Conservation (phyloP, 306 rosid species). For the Ziziphus jujuba region DNA sequence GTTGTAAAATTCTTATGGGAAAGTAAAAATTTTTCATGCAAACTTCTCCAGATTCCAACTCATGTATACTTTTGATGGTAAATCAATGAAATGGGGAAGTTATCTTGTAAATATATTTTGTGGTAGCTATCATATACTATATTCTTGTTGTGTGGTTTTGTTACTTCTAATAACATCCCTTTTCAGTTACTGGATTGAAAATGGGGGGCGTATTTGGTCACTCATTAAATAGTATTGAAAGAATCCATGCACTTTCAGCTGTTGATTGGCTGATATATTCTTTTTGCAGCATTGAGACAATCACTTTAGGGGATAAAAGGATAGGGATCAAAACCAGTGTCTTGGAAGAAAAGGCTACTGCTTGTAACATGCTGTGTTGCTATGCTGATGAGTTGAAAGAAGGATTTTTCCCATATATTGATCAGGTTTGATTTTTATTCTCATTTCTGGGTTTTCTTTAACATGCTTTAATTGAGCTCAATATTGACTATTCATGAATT, state of each 20-base stretch:
- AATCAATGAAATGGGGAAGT: background rate
- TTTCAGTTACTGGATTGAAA: background rate
- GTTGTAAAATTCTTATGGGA: no score
- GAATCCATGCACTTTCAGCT: constrained; percentile 6
- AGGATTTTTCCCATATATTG: constrained; percentile 98
- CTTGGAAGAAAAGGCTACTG: constrained; percentile 97
- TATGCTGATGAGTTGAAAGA: constrained; percentile 98
- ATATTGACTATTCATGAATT: constrained; percentile 15
- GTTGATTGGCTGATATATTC: background rate
- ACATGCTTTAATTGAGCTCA: constrained; percentile 1
- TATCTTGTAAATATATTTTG: background rate
- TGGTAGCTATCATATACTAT: background rate
- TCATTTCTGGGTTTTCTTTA: constrained; percentile 7
- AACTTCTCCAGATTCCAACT: background rate
- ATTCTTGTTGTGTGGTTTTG: background rate
- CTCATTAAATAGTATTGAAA: background rate
- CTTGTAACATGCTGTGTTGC: constrained; percentile 98
- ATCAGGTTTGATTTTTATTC: constrained; percentile 60
- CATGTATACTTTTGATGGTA: background rate
- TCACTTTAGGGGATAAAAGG: constrained; percentile 94
- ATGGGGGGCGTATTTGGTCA: background rate
- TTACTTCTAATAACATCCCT: background rate
- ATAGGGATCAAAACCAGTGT: constrained; percentile 98
- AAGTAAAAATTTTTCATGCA: no score
- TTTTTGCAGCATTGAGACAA: constrained; percentile 83